Base-by-base conservation (phyloP, 116 monocot species). In the Posidonia oceanica region DNA sequence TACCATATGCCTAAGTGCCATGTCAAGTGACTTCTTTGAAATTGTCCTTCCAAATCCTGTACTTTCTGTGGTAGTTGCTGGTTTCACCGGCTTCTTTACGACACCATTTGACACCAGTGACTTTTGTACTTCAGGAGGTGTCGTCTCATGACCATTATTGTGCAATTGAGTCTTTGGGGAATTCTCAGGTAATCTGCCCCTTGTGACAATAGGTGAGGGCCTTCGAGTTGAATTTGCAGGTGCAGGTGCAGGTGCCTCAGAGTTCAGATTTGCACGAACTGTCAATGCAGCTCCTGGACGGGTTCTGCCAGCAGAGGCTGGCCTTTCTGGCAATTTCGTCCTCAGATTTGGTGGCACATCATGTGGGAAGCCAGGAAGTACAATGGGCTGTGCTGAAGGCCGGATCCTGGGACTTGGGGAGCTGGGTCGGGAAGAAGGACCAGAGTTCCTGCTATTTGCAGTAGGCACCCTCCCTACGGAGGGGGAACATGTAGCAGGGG, bases 1-100 rank as follows among this genome's bases (percentile, higher is more conserved):
- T 90, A 91, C 91, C 91, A 91, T 91, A 60, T 91, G 91, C 74
- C 76, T 68, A 41, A 91, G 79, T 54, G 91, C 91, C 91, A 91
- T 84, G 76, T 91, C 91, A 52, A 91, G 82, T 5, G 91, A 91
- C 60, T 83, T 87, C 79, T 84, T 91, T 13, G 91, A 91, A 21
- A 91, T 84, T 29, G 75, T 87, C 69, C 91, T 75, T 18, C 91
- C 91, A 63, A 91, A 91, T 44, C 90, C 89, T 51, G 71, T 81
- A 52, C 76, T 80, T 68, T 88, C 88, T 20, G 81, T 41, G 14
- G 82, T 23, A n/a, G 72, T 39, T 36, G 51, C 69, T 48, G 77
- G 42, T 66, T 69, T 74, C 1, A 16, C 12, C 11, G 66, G 42
- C 58, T 72, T 83, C 18, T 67, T 74, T 18, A 61, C 29, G 42